These are phyloP conservation scores for Leccinum ochraceum DNA, from an alignment of 768 basidiomycete species.

Conservation along the genomic window DNA sequence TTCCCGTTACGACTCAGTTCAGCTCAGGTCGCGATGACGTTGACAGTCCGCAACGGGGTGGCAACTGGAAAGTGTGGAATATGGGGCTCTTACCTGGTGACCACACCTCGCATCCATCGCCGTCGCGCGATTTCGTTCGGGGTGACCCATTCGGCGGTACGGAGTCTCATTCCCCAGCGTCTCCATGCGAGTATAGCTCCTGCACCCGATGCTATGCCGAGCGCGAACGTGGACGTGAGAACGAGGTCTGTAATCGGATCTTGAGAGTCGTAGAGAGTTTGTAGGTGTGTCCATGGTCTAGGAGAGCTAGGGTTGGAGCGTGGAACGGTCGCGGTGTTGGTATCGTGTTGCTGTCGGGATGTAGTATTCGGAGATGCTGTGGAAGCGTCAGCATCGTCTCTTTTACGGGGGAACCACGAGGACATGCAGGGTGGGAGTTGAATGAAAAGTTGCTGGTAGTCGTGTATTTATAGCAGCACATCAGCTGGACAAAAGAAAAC, in stretches of 20 bases:
- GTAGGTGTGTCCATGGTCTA: conserved; percentile 1
- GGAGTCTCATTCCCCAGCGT: conserved; percentile 60
- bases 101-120: conserved; percentile 76
- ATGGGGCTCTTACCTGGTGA: conserved; percentile 66
- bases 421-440: conserved; percentile 5
- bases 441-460: not conserved
- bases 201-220: conserved; percentile 19
- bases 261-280: not conserved
- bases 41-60: not conserved
- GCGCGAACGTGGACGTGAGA: conserved; percentile 11
- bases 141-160: conserved; percentile 69
- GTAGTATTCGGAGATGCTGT: not conserved
- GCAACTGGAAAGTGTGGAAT: not conserved
- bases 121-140: conserved; percentile 56
- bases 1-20: conserved; percentile 4
- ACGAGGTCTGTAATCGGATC: not conserved
- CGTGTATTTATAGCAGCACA: not conserved
- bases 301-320: not conserved
- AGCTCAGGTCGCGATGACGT: not conserved
- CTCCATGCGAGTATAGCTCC: conserved; percentile 37
- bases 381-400: not conserved
- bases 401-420: conserved; percentile 13
- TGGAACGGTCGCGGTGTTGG: not conserved
- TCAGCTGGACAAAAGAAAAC: conserved; percentile 1
- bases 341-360: not conserved